Evolutionary conservation across 2,329 filamentous ascomycete genomes (phyloP).

Genomic region (Fusarium nelsonii): DNA sequence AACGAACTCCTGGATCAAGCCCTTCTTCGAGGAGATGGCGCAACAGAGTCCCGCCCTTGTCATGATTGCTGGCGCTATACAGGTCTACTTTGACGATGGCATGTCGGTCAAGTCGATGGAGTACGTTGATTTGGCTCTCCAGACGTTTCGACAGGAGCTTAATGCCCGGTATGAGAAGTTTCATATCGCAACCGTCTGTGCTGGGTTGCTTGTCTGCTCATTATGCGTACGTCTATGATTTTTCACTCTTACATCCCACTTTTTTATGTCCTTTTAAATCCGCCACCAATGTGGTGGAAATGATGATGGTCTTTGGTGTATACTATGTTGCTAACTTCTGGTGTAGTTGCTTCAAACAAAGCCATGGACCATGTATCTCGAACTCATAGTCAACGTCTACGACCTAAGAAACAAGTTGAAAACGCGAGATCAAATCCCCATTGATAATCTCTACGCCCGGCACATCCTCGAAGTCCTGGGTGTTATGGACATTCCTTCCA

Average conservation of each 20-base stretch:
- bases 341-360: slow-evolving; percentile 41
- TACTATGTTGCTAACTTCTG: not conserved
- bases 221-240: slow-evolving; percentile 36
- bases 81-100: slow-evolving; percentile 43
- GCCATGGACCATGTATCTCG: slow-evolving; percentile 43
- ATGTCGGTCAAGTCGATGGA: slow-evolving; percentile 45
- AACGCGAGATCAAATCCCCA: slow-evolving; percentile 15
- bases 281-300: no score
- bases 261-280: not conserved
- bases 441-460: slow-evolving; percentile 27
- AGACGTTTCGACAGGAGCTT: slow-evolving; percentile 43
- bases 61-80: slow-evolving; percentile 39
- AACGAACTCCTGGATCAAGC: slow-evolving; percentile 40
- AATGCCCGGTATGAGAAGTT: slow-evolving; percentile 33
- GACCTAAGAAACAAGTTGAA: slow-evolving; percentile 28
- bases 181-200: slow-evolving; percentile 37
- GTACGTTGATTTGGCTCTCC: slow-evolving; percentile 36
- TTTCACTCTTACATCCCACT: not conserved
- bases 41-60: slow-evolving; percentile 41
- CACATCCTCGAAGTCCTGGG: slow-evolving; percentile 43
- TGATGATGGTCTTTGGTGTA: no score
- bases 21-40: slow-evolving; percentile 44
- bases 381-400: slow-evolving; percentile 43
- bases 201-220: slow-evolving; percentile 41
- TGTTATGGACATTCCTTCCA: slow-evolving; percentile 41